Evolutionary conservation across 495 filamentous ascomycete species (phyloP).

Genomic region (Penicillium bialowiezense): DNA sequence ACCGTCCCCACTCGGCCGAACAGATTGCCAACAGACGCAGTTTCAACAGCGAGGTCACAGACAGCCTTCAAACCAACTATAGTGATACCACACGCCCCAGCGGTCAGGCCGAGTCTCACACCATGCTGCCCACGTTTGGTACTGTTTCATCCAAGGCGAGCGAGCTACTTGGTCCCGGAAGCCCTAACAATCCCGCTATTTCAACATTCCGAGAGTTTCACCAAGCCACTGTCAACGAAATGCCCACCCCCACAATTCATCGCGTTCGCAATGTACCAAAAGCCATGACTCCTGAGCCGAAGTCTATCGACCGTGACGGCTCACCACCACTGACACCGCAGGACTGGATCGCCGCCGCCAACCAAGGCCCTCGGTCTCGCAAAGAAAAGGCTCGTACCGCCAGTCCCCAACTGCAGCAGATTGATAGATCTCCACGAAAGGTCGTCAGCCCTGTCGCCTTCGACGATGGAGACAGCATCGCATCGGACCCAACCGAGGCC

Average conservation of each 20-base stretch:
- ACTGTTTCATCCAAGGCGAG: slow-evolving; percentile 28
- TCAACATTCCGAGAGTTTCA: slow-evolving; percentile 21
- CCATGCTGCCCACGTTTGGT: slow-evolving; percentile 33
- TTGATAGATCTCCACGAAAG: slow-evolving; percentile 11
- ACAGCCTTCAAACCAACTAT: slow-evolving; percentile 31
- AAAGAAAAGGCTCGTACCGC: slow-evolving; percentile 11
- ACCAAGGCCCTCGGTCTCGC: slow-evolving; percentile 20
- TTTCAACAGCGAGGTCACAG: slow-evolving; percentile 26
- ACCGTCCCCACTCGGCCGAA: slow-evolving; percentile 35
- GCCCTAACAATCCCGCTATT: slow-evolving; percentile 22
- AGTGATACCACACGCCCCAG: slow-evolving; percentile 31
- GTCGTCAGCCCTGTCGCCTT: slow-evolving; percentile 13
- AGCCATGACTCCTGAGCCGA: slow-evolving; percentile 5
- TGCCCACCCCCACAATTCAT: slow-evolving; percentile 23
- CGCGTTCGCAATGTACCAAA: slow-evolving; percentile 21
- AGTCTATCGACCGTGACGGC: slow-evolving; percentile 6
- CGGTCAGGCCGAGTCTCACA: slow-evolving; percentile 21
- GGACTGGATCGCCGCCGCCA: slow-evolving; percentile 45
- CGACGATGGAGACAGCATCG: slow-evolving; percentile 29
- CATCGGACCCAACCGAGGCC: slow-evolving; percentile 23
- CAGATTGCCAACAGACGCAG: slow-evolving; percentile 31
- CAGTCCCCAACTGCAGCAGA: slow-evolving; percentile 7
- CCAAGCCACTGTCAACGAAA: slow-evolving; percentile 15
- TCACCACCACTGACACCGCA: slow-evolving; percentile 38
- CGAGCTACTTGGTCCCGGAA: slow-evolving; percentile 24